Evolutionary conservation across 495 filamentous ascomycete genomes (phyloP).

Genomic region (Penicillium subrubescens): DNA sequence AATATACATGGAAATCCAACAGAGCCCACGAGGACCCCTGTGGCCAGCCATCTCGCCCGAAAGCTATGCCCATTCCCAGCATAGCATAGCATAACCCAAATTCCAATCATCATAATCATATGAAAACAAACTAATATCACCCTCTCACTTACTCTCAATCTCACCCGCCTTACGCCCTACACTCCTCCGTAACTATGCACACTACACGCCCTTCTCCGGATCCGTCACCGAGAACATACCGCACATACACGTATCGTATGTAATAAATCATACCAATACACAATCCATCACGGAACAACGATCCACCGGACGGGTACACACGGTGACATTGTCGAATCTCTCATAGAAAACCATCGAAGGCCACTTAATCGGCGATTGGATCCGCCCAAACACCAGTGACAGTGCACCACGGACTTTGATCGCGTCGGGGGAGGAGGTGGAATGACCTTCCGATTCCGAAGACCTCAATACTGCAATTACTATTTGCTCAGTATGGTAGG

Average conservation of each 20-base stretch:
- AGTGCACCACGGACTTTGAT: not conserved
- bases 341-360: not conserved
- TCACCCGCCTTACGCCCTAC: not conserved
- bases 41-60: too few relatives aligned
- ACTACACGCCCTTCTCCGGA: not conserved
- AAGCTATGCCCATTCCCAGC: not conserved
- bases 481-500: too few relatives aligned
- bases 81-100: too few relatives aligned
- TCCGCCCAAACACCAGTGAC: not conserved
- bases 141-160: not conserved
- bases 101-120: not conserved
- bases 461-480: not conserved
- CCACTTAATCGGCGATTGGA: not conserved
- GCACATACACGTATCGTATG: not conserved
- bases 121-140: not conserved
- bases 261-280: conserved; percentile 4
- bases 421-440: not conserved
- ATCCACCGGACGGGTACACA: not conserved
- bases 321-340: not conserved
- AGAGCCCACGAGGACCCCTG: too few relatives aligned
- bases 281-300: not conserved
- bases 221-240: not conserved
- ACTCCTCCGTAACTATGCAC: not conserved
- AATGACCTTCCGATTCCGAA: not conserved
- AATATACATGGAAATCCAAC: too few relatives aligned